Percentiles rank a stretch among this genome's conserved stretches.
Evolutionary conservation across 768 basidiomycete species (phyloP).

Genomic region (Xerocomellus amylosporus): DNA sequence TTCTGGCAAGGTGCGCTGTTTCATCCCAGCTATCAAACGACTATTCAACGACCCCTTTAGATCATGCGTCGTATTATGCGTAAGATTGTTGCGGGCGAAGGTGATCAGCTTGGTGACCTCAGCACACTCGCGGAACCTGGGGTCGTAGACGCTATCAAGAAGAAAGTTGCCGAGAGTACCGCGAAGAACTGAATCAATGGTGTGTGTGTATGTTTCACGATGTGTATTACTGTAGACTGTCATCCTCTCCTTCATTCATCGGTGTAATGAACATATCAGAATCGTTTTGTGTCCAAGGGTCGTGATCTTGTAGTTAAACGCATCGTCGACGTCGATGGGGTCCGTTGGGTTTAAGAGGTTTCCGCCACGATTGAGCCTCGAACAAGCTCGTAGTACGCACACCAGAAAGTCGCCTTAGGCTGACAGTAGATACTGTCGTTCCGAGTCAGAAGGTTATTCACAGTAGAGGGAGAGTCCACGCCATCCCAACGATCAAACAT

Average conservation of each 20-base stretch:
- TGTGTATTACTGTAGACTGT: not conserved
- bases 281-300: not conserved
- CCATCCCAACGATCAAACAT: too few relatives aligned
- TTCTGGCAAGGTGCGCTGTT: slow-evolving; percentile 70
- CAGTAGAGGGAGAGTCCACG: too few relatives aligned
- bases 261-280: slow-evolving; percentile 1
- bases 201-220: not conserved
- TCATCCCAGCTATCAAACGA: not conserved
- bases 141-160: slow-evolving; percentile 82
- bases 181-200: slow-evolving; percentile 15
- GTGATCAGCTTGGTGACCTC: slow-evolving; percentile 93
- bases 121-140: slow-evolving; percentile 88
- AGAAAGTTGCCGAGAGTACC: slow-evolving; percentile 58
- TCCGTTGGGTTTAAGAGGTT: too few relatives aligned
- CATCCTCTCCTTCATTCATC: not conserved
- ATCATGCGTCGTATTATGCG: slow-evolving; percentile 96
- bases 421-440: too few relatives aligned
- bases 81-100: slow-evolving; percentile 93
- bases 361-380: too few relatives aligned
- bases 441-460: too few relatives aligned
- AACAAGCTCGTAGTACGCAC: too few relatives aligned
- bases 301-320: not conserved
- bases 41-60: slow-evolving; percentile 31
- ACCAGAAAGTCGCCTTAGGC: too few relatives aligned
- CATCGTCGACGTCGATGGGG: too few relatives aligned